Conservation (phyloP, 768 basidiomycete species). For the Cystofilobasidium macerans region DNA sequence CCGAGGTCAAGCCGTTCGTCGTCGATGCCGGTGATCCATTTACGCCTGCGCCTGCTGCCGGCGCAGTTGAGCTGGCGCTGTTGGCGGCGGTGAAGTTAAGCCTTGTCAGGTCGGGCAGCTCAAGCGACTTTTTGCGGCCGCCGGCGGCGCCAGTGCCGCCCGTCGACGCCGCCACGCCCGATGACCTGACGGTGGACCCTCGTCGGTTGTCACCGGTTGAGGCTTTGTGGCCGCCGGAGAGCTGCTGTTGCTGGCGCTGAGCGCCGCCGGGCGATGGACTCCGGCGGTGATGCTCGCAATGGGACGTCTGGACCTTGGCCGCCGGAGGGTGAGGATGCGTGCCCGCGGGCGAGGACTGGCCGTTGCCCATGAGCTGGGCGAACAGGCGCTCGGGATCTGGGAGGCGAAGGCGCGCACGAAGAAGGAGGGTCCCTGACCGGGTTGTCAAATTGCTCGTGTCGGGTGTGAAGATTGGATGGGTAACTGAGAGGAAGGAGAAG, state of each 20-base stretch:
- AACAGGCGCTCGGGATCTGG: too few species aligned
- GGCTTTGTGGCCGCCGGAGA: too few species aligned
- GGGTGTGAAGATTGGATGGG: too few species aligned
- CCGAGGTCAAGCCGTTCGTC: too few species aligned
- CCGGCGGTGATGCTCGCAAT: constrained; percentile 1
- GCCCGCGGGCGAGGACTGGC: constrained; percentile 16
- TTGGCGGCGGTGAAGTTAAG: constrained; percentile 33
- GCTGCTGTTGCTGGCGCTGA: neutral
- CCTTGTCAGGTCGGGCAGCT: constrained; percentile 60
- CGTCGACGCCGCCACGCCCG: too few species aligned
- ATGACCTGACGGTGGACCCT: too few species aligned
- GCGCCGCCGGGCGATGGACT: neutral
- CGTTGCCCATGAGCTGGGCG: constrained; percentile 28
- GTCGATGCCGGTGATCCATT: neutral
- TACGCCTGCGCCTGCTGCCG: constrained; percentile 28
- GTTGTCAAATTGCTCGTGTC: too few species aligned
- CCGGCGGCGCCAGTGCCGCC: neutral
- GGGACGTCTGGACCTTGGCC: neutral
- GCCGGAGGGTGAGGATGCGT: constrained; percentile 8
- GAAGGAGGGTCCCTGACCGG: too few species aligned
- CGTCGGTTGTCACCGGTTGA: too few species aligned
- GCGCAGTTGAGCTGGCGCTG: constrained; percentile 31
- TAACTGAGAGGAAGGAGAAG: too few species aligned
- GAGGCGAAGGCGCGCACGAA: too few species aligned
- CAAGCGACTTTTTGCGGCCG: constrained; percentile 47